Conservation (phyloP, 768 basidiomycete genomes). For the Leccinum obscurum region DNA sequence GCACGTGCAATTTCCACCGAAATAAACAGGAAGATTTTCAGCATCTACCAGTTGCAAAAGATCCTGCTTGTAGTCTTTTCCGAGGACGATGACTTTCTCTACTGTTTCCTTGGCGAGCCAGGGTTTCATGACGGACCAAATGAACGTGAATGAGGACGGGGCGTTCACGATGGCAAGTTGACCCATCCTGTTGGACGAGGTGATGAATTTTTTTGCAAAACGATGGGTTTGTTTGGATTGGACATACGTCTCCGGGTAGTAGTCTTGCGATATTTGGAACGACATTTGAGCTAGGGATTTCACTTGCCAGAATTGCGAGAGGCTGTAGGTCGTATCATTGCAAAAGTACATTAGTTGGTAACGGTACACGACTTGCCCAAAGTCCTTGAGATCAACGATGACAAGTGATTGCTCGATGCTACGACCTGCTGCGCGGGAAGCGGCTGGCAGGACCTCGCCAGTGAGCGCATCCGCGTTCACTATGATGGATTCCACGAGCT, state of each 20-base stretch:
- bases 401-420: constrained; percentile 54
- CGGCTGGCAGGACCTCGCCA: constrained; percentile 68
- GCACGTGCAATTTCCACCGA: constrained; percentile 72
- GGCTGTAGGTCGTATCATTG: constrained; percentile 34
- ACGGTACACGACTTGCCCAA: constrained; percentile 47
- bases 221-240: background rate
- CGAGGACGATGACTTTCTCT: constrained; percentile 66
- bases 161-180: constrained; percentile 72
- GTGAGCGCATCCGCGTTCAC: constrained; percentile 65
- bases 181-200: constrained; percentile 54
- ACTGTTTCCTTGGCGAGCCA: constrained; percentile 76
- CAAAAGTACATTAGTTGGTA: background rate
- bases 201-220: background rate
- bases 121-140: constrained; percentile 67
- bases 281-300: constrained; percentile 59
- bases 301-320: constrained; percentile 76
- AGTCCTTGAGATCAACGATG: constrained; percentile 70
- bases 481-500: constrained; percentile 61
- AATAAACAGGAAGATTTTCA: constrained; percentile 57
- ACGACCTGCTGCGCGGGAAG: constrained; percentile 53
- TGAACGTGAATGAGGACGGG: constrained; percentile 68
- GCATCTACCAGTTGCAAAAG: constrained; percentile 61
- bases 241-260: constrained; percentile 72
- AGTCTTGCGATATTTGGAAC: constrained; percentile 78
- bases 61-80: constrained; percentile 54